Evolutionary conservation across 106 monocot genomes (phyloP), one percentile per base, ranked within the genome.

Genomic region (Dactylorhiza incarnata): DNA sequence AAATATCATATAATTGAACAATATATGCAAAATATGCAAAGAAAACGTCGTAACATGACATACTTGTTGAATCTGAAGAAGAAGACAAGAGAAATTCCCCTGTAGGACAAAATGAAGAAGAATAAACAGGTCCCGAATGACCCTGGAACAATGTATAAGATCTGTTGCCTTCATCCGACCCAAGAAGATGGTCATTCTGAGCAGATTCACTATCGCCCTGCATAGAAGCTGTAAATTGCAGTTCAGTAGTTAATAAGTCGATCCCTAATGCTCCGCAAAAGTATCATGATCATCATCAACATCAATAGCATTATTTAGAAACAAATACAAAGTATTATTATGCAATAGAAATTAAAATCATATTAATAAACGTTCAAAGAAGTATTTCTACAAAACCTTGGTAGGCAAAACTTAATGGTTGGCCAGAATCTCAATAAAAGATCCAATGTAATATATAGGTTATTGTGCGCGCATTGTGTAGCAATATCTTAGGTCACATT

Each of bases 1-100:
- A 44, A 69, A 7, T 8, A 45, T 3, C n/a, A 5, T 0, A 37
- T 5, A 16, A n/a, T 70, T 70, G 5, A 69, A 72, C 72, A 72
- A 44, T 9, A 78, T 19, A 49, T 26, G 66, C 45, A 58, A 63
- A 73, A 5, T 1, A 44, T 4, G 5, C 9, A 45, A 75, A 61
- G 20, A 29, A 68, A 53, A 20, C 14, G 55, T 65, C 7, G 45
- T n/a, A 23, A 70, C 49, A 66, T 78, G 65, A 44, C 13, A 78
- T 85, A 99, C 97, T 89, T 78, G 97, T 99, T 68, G 89, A 84
- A 73, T 99, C 97, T 44, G 97, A 89, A 12, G 97, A 99, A 49
- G 97, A 99, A 37, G 97, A 99, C 15, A 99, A 71, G 23, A 99
- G 76, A 83, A 84, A 99, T 73, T 99, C 97, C 37, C 91, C 97